Evolutionary conservation across 1,284 basidiomycete species (phyloP).

Genomic region (Exobasidium cylindrosporum): DNA sequence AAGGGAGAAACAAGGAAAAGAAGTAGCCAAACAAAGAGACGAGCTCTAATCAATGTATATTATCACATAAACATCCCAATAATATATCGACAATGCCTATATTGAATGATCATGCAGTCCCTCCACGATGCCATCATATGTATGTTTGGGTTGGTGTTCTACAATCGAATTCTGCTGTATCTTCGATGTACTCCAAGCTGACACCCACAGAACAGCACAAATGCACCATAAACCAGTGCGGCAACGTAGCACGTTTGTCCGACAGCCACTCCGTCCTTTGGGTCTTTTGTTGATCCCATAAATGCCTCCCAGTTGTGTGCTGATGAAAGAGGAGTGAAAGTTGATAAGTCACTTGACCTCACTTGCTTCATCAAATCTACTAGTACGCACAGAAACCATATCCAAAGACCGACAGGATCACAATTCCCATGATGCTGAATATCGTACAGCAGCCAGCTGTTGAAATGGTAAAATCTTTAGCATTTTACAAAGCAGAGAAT

Average conservation of each 20-base stretch:
- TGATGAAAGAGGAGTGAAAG: no score
- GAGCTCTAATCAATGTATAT: not conserved
- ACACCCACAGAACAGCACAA: constrained; percentile 60
- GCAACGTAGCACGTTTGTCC: constrained; percentile 59
- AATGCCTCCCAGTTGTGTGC: constrained; percentile 57
- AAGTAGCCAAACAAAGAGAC: constrained; percentile 6
- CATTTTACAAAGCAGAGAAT: no score
- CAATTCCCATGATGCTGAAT: constrained; percentile 60
- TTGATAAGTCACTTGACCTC: no score
- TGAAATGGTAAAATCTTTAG: not conserved
- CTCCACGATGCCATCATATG: not conserved
- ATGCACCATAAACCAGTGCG: constrained; percentile 59
- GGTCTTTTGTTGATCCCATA: constrained; percentile 59
- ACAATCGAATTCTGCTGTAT: constrained; percentile 48
- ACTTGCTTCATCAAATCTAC: not conserved
- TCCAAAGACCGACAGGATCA: constrained; percentile 58
- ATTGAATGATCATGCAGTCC: no score
- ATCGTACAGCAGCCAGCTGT: constrained; percentile 61
- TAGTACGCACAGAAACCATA: constrained; percentile 25
- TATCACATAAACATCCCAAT: no score
- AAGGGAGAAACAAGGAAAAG: not conserved
- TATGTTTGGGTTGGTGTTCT: not conserved
- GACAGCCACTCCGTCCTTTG: constrained; percentile 58
- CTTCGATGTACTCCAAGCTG: constrained; percentile 55
- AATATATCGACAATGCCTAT: no score